Conservation (phyloP, 2,329 filamentous ascomycete species). For the Botrytis cinerea region DNA sequence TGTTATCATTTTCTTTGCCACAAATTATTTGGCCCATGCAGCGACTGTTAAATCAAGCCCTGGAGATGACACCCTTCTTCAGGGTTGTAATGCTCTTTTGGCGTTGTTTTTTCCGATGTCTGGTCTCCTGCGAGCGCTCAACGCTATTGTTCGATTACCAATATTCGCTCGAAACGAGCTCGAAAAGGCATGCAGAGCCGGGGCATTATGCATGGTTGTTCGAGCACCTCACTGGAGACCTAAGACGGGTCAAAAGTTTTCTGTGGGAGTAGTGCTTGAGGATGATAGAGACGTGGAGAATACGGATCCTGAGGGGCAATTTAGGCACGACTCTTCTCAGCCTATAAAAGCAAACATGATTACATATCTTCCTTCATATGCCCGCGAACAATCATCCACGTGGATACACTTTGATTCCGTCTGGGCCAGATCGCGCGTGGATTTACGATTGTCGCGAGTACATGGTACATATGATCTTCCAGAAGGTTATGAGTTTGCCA, state of each 20-base stretch:
- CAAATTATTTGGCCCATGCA: conserved; percentile 38
- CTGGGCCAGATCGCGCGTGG: neutral
- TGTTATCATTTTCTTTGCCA: conserved; percentile 35
- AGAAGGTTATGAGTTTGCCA: conserved; percentile 11
- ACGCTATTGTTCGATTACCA: conserved; percentile 9
- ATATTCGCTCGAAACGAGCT: neutral
- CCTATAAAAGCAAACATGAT: conserved; percentile 5
- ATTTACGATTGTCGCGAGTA: conserved; percentile 8
- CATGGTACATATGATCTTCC: conserved; percentile 2
- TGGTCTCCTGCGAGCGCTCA: conserved; percentile 30
- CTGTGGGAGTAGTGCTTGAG: neutral
- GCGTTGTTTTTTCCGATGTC: conserved; percentile 30
- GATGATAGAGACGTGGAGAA: neutral
- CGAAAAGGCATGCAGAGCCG: conserved; percentile 29
- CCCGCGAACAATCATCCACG: neutral
- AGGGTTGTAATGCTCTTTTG: neutral
- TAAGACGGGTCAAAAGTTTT: conserved; percentile 10
- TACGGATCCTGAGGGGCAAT: neutral
- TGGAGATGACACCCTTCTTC: conserved; percentile 27
- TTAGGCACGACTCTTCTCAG: neutral
- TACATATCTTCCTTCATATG: conserved; percentile 14
- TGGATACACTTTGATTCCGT: conserved; percentile 12
- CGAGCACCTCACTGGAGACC: conserved; percentile 29
- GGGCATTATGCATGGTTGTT: conserved; percentile 35
- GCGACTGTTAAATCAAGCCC: conserved; percentile 33